A percentile compares a stretch with the other conserved stretches of the same genome.
These are phyloP conservation scores for Podila epicladia DNA, from an alignment of 192 early-diverging fungal species.

Conservation along the genomic window DNA sequence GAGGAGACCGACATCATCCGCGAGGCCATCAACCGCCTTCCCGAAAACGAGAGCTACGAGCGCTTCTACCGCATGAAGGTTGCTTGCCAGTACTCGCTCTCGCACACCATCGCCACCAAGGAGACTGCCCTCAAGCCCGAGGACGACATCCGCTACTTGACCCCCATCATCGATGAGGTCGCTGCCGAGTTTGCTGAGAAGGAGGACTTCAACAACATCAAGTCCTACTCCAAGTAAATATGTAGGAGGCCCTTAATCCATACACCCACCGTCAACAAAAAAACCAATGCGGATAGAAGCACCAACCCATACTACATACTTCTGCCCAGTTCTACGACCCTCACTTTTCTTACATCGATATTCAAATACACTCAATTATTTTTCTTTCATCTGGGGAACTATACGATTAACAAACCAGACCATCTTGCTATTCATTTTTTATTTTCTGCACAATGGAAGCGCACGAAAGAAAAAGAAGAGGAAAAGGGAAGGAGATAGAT, in stretches of 20 bases:
- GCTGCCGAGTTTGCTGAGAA: constrained; percentile 82
- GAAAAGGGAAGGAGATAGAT: too few relatives aligned
- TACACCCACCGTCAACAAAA: neutral
- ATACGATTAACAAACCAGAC: too few relatives aligned
- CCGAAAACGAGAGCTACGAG: constrained; percentile 70
- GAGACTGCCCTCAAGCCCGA: constrained; percentile 80
- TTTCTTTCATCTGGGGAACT: too few relatives aligned
- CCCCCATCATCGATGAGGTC: constrained; percentile 83
- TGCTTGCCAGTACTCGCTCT: constrained; percentile 79
- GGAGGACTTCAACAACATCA: constrained; percentile 71
- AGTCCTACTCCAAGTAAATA: constrained; percentile 33
- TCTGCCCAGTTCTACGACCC: too few relatives aligned
- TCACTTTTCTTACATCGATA: too few relatives aligned
- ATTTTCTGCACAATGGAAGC: too few relatives aligned
- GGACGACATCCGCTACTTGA: constrained; percentile 87
- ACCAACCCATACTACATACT: too few relatives aligned
- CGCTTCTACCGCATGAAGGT: constrained; percentile 84
- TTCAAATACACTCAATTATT: too few relatives aligned
- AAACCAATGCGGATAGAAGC: too few relatives aligned
- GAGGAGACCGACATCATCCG: constrained; percentile 85
- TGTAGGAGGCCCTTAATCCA: neutral
- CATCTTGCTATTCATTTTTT: too few relatives aligned
- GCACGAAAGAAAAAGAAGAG: too few relatives aligned
- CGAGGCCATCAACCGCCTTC: constrained; percentile 85
- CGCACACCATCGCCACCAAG: constrained; percentile 74